Evolutionary conservation across 345 rosid genomes (phyloP), one percentile per base, ranked within the genome.

Genomic region (Excoecaria cochinchinensis): DNA sequence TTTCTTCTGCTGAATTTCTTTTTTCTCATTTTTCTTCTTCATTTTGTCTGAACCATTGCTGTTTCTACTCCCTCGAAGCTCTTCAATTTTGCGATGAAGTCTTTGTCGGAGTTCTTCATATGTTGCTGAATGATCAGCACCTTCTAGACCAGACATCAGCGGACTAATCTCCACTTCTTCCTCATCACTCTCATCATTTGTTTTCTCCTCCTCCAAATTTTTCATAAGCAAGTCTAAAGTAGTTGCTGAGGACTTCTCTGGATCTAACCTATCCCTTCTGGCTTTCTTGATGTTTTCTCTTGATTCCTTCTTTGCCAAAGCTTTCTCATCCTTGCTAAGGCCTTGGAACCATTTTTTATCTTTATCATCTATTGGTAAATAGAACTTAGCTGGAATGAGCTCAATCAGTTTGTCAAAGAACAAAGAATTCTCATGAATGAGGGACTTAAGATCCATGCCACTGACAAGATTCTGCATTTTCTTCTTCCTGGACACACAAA

Each of bases 381-480:
- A 95, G 83, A 91, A 92, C 87, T 84, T 95, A 8, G 99, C 94
- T 6, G 99, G 99, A 75, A 91, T 85, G 50, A 91, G 92, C 82
- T 91, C 92, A 24, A 92, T 38, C 79, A 92, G 67, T 81, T 87
- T 89, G 79, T 95, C 97, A 47, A 91, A 92, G 83, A 90, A 90
- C 47, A 78, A 71, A 5, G 90, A 77, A 79, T 82, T 87, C 67
- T 88, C 70, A 81, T 80, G 91, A 81, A 86, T 83, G 58, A 85
- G 58, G 7, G 81, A 64, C 79, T 88, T 89, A 0, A 92, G 58
- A 85, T 86, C 90, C 53, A 70, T 4, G 61, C 50, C 82, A 48
- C 70, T 4, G 51, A 38, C 76, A 56, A 66, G 36, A 68, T 70
- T 76, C 44, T 58, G 75, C 81, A 57, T 83, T 73, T 82, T 85